Evolutionary conservation across 805 yeast species (phyloP).

Genomic region (Saccharomyces jurei): DNA sequence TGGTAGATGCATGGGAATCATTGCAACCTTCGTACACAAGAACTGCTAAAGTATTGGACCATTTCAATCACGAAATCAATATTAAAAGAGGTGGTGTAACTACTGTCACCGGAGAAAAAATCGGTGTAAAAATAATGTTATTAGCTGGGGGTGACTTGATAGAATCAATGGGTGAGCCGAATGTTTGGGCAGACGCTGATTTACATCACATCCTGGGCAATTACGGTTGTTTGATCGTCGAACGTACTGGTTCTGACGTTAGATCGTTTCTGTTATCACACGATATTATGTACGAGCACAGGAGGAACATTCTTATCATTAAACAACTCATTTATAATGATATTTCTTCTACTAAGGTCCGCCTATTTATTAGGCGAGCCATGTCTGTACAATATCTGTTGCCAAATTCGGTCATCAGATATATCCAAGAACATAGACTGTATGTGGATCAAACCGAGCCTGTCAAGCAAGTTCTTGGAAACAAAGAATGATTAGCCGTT

Average conservation of each 20-base stretch:
- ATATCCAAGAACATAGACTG: slow-evolving; percentile 84
- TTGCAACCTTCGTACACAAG: slow-evolving; percentile 85
- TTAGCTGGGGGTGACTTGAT: slow-evolving; percentile 96
- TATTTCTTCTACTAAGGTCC: slow-evolving; percentile 88
- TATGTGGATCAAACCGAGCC: slow-evolving; percentile 86
- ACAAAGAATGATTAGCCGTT: slow-evolving; percentile 25
- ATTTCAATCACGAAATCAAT: slow-evolving; percentile 91
- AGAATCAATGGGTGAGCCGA: slow-evolving; percentile 99
- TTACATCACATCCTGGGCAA: slow-evolving; percentile 90
- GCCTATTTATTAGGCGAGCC: slow-evolving; percentile 84
- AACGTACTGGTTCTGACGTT: slow-evolving; percentile 94
- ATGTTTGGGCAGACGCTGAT: slow-evolving; percentile 96
- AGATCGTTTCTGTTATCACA: slow-evolving; percentile 85
- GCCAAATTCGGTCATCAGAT: slow-evolving; percentile 90
- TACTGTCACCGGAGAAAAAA: slow-evolving; percentile 48
- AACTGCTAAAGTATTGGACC: slow-evolving; percentile 92
- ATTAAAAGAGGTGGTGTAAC: slow-evolving; percentile 78
- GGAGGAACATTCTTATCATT: slow-evolving; percentile 86
- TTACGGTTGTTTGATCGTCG: slow-evolving; percentile 94
- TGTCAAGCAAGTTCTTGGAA: slow-evolving; percentile 72
- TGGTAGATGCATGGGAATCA: slow-evolving; percentile 99
- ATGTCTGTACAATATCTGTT: slow-evolving; percentile 93
- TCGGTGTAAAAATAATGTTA: slow-evolving; percentile 91
- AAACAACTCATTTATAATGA: slow-evolving; percentile 95
- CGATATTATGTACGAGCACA: slow-evolving; percentile 95